These are phyloP conservation scores for Rickenella mellea DNA, from an alignment of 768 basidiomycete species.

Conservation along the genomic window DNA sequence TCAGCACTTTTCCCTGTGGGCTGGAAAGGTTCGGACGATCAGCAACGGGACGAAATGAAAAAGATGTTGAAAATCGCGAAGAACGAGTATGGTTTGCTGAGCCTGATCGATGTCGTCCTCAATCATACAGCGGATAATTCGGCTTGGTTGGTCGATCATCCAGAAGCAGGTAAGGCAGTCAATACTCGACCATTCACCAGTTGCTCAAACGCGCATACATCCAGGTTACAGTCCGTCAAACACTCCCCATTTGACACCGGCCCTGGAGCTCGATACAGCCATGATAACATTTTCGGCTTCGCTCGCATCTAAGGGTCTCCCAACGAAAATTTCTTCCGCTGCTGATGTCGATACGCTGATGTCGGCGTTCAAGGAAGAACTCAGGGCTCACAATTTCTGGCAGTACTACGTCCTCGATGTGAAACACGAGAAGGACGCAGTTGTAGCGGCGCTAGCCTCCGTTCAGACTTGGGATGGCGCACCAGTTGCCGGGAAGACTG, in stretches of 20 bases:
- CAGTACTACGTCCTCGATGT: constrained; percentile 90
- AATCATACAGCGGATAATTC: constrained; percentile 97
- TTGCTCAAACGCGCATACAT: not conserved
- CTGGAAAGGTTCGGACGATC: constrained; percentile 24
- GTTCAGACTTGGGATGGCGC: constrained; percentile 53
- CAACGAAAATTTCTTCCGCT: constrained; percentile 54
- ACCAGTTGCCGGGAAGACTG: constrained; percentile 45
- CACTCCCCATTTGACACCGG: constrained; percentile 86
- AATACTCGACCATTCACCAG: not conserved
- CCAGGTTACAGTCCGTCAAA: constrained; percentile 85
- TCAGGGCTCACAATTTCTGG: constrained; percentile 73
- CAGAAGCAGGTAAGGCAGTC: constrained; percentile 72
- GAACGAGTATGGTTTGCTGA: constrained; percentile 82
- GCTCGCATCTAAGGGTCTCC: constrained; percentile 58
- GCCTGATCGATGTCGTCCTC: constrained; percentile 89
- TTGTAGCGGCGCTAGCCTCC: constrained; percentile 44
- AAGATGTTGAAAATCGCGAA: constrained; percentile 59
- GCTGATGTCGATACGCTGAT: constrained; percentile 64
- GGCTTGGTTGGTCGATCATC: constrained; percentile 85
- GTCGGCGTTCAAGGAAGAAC: constrained; percentile 44
- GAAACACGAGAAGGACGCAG: constrained; percentile 46
- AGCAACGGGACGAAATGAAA: constrained; percentile 48
- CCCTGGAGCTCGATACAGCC: constrained; percentile 83
- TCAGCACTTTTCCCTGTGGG: constrained; percentile 48
- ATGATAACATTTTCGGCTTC: constrained; percentile 72